phyloP scores from a whole-genome alignment of 805 yeast species.

The Candida caryicola region DNA sequence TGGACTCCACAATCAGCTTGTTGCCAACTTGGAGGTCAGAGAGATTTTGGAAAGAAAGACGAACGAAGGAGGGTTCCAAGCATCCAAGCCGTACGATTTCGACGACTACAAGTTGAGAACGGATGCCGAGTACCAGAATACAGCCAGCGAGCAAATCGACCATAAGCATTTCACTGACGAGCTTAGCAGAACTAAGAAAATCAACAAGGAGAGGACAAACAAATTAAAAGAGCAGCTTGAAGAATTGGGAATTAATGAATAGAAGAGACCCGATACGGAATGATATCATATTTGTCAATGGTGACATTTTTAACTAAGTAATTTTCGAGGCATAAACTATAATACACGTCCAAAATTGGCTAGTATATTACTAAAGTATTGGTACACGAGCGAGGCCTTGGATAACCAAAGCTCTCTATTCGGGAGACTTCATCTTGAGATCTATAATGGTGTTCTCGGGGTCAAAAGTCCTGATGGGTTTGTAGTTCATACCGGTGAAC shows the following conservation, averaged over 20 bases:
- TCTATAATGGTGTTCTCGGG: too few species aligned
- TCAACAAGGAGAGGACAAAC: constrained; percentile 36
- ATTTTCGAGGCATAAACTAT: too few species aligned
- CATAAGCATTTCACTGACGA: constrained; percentile 20
- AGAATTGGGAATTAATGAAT: constrained; percentile 19
- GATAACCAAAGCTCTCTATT: too few species aligned
- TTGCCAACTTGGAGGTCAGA: constrained; percentile 32
- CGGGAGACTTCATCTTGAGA: too few species aligned
- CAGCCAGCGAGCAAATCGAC: constrained; percentile 6
- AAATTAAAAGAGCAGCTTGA: constrained; percentile 34
- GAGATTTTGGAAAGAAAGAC: constrained; percentile 31
- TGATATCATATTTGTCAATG: too few species aligned
- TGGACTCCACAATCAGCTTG: constrained; percentile 50
- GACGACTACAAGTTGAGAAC: constrained; percentile 7
- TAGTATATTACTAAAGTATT: too few species aligned
- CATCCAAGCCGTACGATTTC: constrained; percentile 3
- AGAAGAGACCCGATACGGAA: neutral
- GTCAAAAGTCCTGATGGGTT: constrained; percentile 2
- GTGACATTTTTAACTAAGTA: too few species aligned
- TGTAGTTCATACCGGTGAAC: constrained; percentile 3
- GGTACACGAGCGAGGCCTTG: too few species aligned
- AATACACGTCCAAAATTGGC: too few species aligned
- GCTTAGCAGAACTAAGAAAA: constrained; percentile 33
- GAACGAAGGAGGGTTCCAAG: constrained; percentile 17
- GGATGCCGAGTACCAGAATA: constrained; percentile 5